Evolutionary conservation across 2,329 filamentous ascomycete species (phyloP).

Genomic region (Geosmithia morbida): DNA sequence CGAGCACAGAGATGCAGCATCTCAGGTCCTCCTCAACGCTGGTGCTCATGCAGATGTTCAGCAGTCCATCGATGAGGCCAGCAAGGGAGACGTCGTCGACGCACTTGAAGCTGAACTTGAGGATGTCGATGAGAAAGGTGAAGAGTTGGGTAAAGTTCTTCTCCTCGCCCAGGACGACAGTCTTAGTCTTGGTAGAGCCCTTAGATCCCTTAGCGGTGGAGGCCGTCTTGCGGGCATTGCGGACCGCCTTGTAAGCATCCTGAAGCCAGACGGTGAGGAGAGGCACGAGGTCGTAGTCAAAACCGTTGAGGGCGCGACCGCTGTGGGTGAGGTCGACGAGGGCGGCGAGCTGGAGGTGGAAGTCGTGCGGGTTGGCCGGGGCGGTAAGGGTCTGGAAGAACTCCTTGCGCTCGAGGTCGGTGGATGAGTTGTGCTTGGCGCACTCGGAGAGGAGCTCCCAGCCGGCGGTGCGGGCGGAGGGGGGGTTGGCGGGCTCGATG

Average conservation of each 20-base stretch:
- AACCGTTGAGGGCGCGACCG: constrained; percentile 48
- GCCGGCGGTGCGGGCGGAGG: constrained; percentile 39
- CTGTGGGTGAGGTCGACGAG: constrained; percentile 46
- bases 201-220: constrained; percentile 21
- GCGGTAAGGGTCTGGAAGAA: constrained; percentile 49
- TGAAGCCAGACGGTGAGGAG: constrained; percentile 47
- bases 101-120: constrained; percentile 63
- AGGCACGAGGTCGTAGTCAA: constrained; percentile 52
- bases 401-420: constrained; percentile 51
- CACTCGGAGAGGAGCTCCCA: constrained; percentile 54
- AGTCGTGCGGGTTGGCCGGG: constrained; percentile 44
- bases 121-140: constrained; percentile 48
- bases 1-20: constrained; percentile 52
- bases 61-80: constrained; percentile 44
- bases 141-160: constrained; percentile 51
- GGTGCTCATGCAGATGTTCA: constrained; percentile 55
- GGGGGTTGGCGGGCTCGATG: constrained; percentile 41
- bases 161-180: constrained; percentile 34
- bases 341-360: constrained; percentile 49
- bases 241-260: constrained; percentile 37
- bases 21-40: constrained; percentile 49
- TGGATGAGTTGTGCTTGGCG: constrained; percentile 45
- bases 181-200: constrained; percentile 18
- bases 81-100: constrained; percentile 48
- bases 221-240: constrained; percentile 33